Evolutionary conservation across 176 grass and related monocot species (phyloP), one percentile per base, ranked within the genome.

Genomic region (Carex littledalei): DNA sequence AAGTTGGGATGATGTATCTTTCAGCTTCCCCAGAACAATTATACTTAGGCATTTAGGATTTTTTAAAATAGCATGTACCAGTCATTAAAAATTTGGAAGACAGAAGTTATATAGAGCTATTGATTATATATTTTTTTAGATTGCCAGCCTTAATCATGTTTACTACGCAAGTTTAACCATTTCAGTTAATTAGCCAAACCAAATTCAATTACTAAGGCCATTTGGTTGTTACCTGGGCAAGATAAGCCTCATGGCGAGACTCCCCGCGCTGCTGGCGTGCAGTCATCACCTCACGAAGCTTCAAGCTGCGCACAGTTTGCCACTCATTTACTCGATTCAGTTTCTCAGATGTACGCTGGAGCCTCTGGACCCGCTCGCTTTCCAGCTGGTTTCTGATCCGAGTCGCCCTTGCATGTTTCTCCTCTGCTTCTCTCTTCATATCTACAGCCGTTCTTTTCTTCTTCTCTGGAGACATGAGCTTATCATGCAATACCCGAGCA

Each of bases 401-500:
- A 84, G 87, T 86, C 18, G 96, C 96, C 72, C 96, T 88, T 16
- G 93, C 91, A 35, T 99, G 96, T 41, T 95, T 99, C 93, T 99
- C 96, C 85, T 99, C 96, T 81, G 88, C 96, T 87, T 99, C 96
- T 84, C 63, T 92, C 86, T 92, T 99, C 81, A 94, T 90, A 89
- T 99, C 96, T 43, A 95, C 79, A 89, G 96, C 87, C 80, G 85
- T 92, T 90, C 92, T 95, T 93, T 94, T 99, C 84, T 98, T 99
- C 88, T 99, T 99, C 86, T 99, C 96, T 47, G 96, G 96, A 85
- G 96, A 95, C 96, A 98, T 95, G 71, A 99, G 85, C 87, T 99
- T 99, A 84, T 94, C 96, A 82, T 92, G 96, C 59, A 99, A 88
- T 62, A 99, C 89, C n/a, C 91, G 89, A 63, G 89, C 93, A 74